Conservation (phyloP, 1,139 yeast species). For the Meyerozyma carpophila region DNA sequence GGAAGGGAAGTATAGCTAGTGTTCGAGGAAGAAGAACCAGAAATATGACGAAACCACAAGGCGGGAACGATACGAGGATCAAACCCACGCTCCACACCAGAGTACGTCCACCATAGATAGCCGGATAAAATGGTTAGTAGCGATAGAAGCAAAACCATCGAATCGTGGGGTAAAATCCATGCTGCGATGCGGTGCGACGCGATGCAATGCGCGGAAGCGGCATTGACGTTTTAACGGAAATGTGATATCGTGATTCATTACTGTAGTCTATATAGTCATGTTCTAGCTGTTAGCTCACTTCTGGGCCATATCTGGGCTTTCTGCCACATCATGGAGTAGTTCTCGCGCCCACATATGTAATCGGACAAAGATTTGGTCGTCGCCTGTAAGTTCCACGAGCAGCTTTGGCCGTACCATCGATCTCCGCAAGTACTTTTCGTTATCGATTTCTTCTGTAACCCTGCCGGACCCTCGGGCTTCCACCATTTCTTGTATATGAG, state of each 20-base stretch:
- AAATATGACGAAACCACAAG: background rate
- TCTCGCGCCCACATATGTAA: constrained; percentile 65
- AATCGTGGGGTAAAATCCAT: background rate
- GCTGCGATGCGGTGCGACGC: background rate
- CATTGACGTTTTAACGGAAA: too few species aligned
- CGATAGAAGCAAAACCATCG: background rate
- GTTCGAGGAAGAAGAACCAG: too few species aligned
- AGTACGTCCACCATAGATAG: background rate
- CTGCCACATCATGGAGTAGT: constrained; percentile 25
- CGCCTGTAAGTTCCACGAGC: constrained; percentile 55
- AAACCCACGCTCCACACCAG: background rate
- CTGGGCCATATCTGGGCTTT: too few species aligned
- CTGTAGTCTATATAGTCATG: too few species aligned
- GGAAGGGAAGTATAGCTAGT: background rate
- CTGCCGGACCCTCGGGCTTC: constrained; percentile 13
- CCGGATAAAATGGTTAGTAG: background rate
- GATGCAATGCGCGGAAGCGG: too few species aligned
- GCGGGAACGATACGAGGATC: background rate
- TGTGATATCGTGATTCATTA: background rate
- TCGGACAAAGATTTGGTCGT: constrained; percentile 54
- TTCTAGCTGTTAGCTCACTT: too few species aligned
- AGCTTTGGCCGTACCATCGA: constrained; percentile 52
- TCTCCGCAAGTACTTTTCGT: constrained; percentile 50
- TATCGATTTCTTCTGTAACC: constrained; percentile 27
- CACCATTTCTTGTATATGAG: constrained; percentile 42